These are phyloP conservation scores for Ophidiomyces ophidiicola DNA, from an alignment of 2,329 filamentous ascomycete species.

Conservation along the genomic window DNA sequence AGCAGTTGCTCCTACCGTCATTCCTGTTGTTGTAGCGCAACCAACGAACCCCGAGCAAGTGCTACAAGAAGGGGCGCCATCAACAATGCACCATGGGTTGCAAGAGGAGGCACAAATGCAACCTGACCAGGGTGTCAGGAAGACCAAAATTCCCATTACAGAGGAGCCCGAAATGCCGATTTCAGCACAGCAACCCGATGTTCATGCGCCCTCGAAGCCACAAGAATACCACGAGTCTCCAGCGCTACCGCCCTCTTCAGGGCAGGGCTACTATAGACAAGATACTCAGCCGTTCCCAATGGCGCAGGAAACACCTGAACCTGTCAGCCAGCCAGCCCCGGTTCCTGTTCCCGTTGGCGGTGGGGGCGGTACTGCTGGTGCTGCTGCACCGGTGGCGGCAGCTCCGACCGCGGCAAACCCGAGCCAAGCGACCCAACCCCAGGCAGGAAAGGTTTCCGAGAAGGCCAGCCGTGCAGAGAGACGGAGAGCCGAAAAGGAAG, in stretches of 20 bases:
- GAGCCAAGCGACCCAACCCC: background rate
- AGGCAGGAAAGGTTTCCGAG: background rate
- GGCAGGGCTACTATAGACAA: background rate
- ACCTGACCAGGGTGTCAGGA: background rate
- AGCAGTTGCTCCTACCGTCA: background rate
- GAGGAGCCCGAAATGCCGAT: background rate
- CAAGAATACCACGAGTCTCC: conserved; percentile 1
- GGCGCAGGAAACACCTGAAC: background rate
- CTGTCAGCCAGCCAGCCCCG: background rate
- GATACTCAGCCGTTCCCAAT: background rate
- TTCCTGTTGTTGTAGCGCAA: too few relatives aligned
- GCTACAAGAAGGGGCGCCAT: background rate
- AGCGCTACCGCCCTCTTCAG: conserved; percentile 1
- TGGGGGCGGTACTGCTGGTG: background rate
- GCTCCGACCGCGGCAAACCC: background rate
- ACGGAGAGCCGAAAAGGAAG: conserved; percentile 11
- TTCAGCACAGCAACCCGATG: background rate
- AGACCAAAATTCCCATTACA: background rate
- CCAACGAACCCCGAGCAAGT: too few relatives aligned
- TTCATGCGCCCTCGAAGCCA: too few relatives aligned
- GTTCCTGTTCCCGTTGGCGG: background rate
- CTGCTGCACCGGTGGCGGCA: background rate
- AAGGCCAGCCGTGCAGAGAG: conserved; percentile 6
- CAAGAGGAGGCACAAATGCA: background rate
- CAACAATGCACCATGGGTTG: background rate